Conservation (phyloP, 495 filamentous ascomycete species). For the Lophiostoma macrostomum region DNA sequence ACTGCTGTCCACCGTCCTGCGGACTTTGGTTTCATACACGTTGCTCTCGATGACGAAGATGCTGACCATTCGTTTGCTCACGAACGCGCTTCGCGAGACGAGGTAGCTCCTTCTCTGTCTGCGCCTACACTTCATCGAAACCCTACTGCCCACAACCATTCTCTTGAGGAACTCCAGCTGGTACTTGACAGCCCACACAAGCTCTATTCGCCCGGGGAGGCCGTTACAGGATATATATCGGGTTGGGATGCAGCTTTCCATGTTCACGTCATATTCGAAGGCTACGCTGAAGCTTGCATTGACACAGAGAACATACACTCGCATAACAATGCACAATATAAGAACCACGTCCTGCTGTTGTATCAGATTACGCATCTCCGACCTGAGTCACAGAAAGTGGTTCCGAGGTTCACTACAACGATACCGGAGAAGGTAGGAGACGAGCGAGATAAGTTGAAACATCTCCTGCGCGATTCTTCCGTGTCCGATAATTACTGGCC, state of each 20-base stretch:
- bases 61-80: not conserved
- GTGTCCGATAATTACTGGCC: not conserved
- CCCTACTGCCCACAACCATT: too few relatives aligned
- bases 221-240: slow-evolving; percentile 3
- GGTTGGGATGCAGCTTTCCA: slow-evolving; percentile 2
- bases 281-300: too few relatives aligned
- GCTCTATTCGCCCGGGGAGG: slow-evolving; percentile 5
- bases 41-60: not conserved
- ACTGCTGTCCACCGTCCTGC: slow-evolving; percentile 1
- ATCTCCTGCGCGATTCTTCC: not conserved
- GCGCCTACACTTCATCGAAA: too few relatives aligned
- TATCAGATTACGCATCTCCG: slow-evolving; percentile 6
- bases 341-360: not conserved
- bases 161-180: not conserved
- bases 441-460: not conserved
- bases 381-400: not conserved
- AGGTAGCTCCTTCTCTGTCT: too few relatives aligned
- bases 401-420: slow-evolving; percentile 10
- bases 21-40: slow-evolving; percentile 15
- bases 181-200: slow-evolving; percentile 2
- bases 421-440: not conserved
- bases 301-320: slow-evolving; percentile 3
- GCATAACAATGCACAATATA: not conserved
- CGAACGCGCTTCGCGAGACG: too few relatives aligned
- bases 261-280: slow-evolving; percentile 12